Conservation (phyloP, 495 filamentous ascomycete genomes). For the Collariella sp. region DNA sequence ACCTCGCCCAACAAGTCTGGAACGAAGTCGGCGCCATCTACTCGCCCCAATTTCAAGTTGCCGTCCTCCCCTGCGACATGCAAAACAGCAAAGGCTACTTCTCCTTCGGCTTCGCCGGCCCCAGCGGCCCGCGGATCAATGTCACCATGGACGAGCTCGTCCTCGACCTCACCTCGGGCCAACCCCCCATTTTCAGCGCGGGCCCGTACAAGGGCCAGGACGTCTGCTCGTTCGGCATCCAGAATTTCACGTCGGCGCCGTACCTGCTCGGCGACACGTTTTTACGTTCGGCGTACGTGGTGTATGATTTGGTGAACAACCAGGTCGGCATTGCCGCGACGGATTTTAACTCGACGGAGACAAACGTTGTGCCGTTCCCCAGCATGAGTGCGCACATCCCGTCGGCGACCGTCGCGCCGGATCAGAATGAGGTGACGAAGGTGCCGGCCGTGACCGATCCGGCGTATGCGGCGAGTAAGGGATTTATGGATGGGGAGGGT, state of each 20-base stretch:
- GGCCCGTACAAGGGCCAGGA: constrained; percentile 46
- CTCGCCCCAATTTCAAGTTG: constrained; percentile 36
- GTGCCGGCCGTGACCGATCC: constrained; percentile 25
- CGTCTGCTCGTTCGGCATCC: constrained; percentile 69
- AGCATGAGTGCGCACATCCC: constrained; percentile 44
- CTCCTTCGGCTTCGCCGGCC: constrained; percentile 63
- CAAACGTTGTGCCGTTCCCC: constrained; percentile 44
- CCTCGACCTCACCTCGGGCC: constrained; percentile 46
- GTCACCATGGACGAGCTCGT: constrained; percentile 73
- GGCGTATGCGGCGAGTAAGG: constrained; percentile 32
- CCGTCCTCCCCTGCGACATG: constrained; percentile 64
- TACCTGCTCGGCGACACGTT: constrained; percentile 91
- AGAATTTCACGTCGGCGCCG: constrained; percentile 51
- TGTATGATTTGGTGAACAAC: constrained; percentile 87
- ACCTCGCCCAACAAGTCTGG: constrained; percentile 57
- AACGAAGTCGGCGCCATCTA: constrained; percentile 58
- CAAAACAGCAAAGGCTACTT: constrained; percentile 54
- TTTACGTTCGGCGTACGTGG: constrained; percentile 84
- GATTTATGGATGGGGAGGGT: constrained; percentile 24
- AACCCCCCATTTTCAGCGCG: constrained; percentile 35
- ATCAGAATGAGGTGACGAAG: constrained; percentile 30
- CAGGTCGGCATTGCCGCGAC: constrained; percentile 80
- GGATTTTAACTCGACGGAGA: constrained; percentile 67
- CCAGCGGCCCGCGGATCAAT: constrained; percentile 53
- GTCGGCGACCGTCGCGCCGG: constrained; percentile 38